A percentile compares a stretch with the other conserved stretches of the same genome.
These are phyloP conservation scores for Fonsecaea nubica DNA, from an alignment of 2,329 filamentous ascomycete species.

Conservation along the genomic window DNA sequence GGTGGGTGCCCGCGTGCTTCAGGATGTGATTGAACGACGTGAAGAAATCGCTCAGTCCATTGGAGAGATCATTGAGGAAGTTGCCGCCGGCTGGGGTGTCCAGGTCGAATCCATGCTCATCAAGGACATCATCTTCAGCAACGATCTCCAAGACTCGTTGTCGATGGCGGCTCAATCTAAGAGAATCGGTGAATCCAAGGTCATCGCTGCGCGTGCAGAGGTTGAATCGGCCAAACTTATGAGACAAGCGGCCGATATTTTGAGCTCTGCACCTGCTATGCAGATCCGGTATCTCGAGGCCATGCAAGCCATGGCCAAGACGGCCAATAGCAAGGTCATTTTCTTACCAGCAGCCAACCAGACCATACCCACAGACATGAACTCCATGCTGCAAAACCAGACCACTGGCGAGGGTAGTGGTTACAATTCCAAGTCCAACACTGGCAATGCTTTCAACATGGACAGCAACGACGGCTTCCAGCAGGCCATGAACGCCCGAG, in stretches of 20 bases:
- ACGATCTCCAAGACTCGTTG: constrained; percentile 92
- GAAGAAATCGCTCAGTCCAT: constrained; percentile 97
- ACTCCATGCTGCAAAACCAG: constrained; percentile 49
- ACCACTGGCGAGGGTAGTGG: constrained; percentile 61
- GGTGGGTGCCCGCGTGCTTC: constrained; percentile 90
- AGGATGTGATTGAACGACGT: constrained; percentile 97
- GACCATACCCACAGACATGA: constrained; percentile 59
- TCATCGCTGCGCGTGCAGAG: constrained; percentile 95
- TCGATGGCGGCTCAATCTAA: constrained; percentile 99
- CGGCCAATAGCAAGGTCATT: constrained; percentile 84
- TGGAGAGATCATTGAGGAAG: constrained; percentile 95
- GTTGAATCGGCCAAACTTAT: constrained; percentile 90
- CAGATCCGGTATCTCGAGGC: constrained; percentile 97
- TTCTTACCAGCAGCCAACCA: constrained; percentile 74
- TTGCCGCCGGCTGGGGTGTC: constrained; percentile 91
- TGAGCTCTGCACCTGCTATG: constrained; percentile 93
- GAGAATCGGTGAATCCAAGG: constrained; percentile 97
- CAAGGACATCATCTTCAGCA: constrained; percentile 98
- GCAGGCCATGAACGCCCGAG: constrained; percentile 77
- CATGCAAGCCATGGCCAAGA: constrained; percentile 98
- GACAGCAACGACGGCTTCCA: constrained; percentile 69
- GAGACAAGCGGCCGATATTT: constrained; percentile 84
- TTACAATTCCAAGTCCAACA: constrained; percentile 47
- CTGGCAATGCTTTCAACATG: constrained; percentile 47
- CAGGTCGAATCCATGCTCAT: constrained; percentile 98